Evolutionary conservation across 441 rosid genomes (phyloP), one percentile per base, ranked within the genome.

Genomic region (Gossypium davidsonii): DNA sequence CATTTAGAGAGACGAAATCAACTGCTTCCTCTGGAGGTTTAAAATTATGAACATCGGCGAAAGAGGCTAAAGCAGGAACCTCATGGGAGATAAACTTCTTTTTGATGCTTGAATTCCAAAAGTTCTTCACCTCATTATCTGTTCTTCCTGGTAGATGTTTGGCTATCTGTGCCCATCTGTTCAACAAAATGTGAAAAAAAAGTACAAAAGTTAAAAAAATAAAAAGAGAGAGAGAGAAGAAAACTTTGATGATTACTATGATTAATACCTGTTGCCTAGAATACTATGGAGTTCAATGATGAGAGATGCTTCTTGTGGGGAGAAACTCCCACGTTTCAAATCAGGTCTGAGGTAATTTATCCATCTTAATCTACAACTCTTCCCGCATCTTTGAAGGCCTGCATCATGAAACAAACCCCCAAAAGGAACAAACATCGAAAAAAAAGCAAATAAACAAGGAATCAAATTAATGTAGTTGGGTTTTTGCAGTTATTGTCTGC

Each of bases 61-160:
- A 79, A 71, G 69, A 73, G 14, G 86, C 72, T 63, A 90, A 76
- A 70, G 83, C 60, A 39, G 88, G 78, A 74, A 71, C 78, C 55
- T 88, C 88, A 64, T 83, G 88, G 49, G 92, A 83, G 71, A 89
- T 85, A 58, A 95, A 81, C 88, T 87, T 92, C 87, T 95, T 95
- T 82, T 95, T 95, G 39, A 95, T 90, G 87, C 99, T 95, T 70
- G 99, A 95, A 62, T 95, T 95, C 99, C 99, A 95, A 62, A 95
- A 95, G 75, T 95, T 95, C 85, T 95, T 95, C 79, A 94, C 98
- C 76, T 94, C 99, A 57, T 94, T 94, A 51, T 94, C 99, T 28
- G 99, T 94, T 84, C 99, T 88, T 49, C 98, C 99, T 1, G 98
- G 99, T 53, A 94, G 73, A 61, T 91, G 97, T 74, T 88, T 92